These are phyloP conservation scores for Gymnopus androsaceus DNA, from an alignment of 1,284 basidiomycete species.

Conservation along the genomic window DNA sequence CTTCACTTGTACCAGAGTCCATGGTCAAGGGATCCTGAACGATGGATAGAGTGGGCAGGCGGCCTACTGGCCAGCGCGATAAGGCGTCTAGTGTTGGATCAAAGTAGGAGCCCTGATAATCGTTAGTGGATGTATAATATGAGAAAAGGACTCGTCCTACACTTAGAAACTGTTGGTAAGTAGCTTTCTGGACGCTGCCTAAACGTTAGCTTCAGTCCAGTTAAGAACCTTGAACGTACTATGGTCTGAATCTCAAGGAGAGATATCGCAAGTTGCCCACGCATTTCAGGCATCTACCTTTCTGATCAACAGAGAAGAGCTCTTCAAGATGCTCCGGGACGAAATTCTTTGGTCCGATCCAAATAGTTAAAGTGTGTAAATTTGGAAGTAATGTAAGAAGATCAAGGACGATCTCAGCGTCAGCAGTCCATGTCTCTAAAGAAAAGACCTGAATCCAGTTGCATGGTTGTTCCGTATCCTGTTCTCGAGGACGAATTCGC, in stretches of 20 bases:
- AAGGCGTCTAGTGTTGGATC: conserved; percentile 58
- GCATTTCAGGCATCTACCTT: conserved; percentile 22
- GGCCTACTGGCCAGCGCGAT: conserved; percentile 54
- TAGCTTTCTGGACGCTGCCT: conserved; percentile 63
- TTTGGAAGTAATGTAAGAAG: conserved; percentile 50
- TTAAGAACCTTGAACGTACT: conserved; percentile 47
- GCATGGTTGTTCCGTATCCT: conserved; percentile 17
- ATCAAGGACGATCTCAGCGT: conserved; percentile 65
- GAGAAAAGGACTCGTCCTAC: conserved; percentile 28
- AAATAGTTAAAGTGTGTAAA: conserved; percentile 50
- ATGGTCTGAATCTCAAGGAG: conserved; percentile 65
- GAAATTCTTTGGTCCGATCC: conserved; percentile 64
- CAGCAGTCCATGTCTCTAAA: conserved; percentile 58
- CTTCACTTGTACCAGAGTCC: conserved; percentile 9
- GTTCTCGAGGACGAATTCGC: conserved; percentile 40
- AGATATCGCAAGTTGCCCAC: conserved; percentile 40
- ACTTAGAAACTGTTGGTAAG: conserved; percentile 70
- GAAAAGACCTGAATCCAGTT: conserved; percentile 48
- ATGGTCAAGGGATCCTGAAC: conserved; percentile 59
- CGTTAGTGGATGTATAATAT: background rate
- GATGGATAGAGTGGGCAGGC: conserved; percentile 55
- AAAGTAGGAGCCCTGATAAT: conserved; percentile 65
- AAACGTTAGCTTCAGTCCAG: background rate
- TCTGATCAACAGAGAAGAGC: conserved; percentile 40
- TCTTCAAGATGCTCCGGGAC: conserved; percentile 67